These are phyloP conservation scores for Nyssa sinensis DNA, from an alignment of 148 eudicot species.

Conservation along the genomic window DNA sequence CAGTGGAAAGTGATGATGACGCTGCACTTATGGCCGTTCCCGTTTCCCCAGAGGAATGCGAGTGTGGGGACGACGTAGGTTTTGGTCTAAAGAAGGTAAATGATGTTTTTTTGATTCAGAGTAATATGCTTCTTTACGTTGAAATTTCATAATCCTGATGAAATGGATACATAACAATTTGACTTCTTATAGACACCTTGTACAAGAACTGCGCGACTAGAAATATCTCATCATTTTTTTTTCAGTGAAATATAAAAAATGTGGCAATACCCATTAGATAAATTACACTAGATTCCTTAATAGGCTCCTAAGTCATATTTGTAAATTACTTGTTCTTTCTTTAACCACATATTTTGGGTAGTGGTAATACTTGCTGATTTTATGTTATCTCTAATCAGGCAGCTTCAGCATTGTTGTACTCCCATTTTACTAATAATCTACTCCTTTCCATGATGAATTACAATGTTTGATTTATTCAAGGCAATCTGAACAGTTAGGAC, in stretches of 20 bases:
- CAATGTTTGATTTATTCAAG: background rate
- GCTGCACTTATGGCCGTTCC: too few relatives aligned
- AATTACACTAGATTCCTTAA: background rate
- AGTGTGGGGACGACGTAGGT: background rate
- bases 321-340: background rate
- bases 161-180: background rate
- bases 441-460: background rate
- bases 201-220: background rate
- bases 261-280: background rate
- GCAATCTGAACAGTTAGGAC: background rate
- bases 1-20: too few relatives aligned
- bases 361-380: background rate
- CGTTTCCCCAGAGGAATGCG: background rate
- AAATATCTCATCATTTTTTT: background rate
- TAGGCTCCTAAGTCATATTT: background rate
- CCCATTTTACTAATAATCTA: background rate
- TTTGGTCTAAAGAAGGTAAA: conserved; percentile 16
- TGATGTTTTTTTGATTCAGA: background rate
- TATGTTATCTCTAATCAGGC: background rate
- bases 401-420: background rate
- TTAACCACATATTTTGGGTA: background rate
- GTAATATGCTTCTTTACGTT: background rate
- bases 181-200: background rate
- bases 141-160: background rate
- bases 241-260: background rate